Evolutionary conservation across 2,329 filamentous ascomycete genomes (phyloP).

Genomic region (Hypoxylon sp.): DNA sequence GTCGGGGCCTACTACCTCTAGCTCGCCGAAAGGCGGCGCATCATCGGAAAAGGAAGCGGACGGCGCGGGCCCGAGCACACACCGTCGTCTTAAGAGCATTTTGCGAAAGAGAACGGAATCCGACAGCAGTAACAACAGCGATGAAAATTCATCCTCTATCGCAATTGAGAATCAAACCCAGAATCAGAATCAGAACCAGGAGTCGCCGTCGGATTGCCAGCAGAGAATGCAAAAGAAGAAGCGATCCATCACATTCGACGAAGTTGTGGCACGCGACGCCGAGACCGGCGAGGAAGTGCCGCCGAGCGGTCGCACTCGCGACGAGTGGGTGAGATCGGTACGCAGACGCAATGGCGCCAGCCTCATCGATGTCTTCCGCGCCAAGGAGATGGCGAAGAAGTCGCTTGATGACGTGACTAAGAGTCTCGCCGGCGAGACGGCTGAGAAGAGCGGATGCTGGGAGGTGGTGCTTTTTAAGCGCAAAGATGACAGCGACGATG

Average conservation of each 20-base stretch:
- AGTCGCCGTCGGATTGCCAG: neutral
- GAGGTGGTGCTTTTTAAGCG: neutral
- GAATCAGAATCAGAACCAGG: no score
- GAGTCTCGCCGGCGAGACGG: neutral
- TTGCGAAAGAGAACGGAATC: neutral
- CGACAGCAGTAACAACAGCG: no score
- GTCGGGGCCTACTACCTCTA: no score
- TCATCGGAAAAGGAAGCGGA: no score
- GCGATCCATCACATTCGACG: neutral
- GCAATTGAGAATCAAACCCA: no score
- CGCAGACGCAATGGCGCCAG: neutral
- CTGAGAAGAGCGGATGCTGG: neutral
- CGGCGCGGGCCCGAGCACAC: no score
- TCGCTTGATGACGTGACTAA: neutral
- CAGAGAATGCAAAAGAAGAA: neutral
- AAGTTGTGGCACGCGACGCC: neutral
- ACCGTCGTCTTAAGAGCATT: conserved; percentile 13
- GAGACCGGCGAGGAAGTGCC: neutral
- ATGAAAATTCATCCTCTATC: no score
- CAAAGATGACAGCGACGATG: neutral
- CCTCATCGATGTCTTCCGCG: neutral
- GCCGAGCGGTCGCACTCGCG: neutral
- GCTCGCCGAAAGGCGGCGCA: no score
- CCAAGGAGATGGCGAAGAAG: neutral
- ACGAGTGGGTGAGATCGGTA: neutral